Percentiles rank a stretch among this genome's conserved stretches.
Conservation (phyloP, 352 stramenopile species). For the Pythium guiyangense region DNA sequence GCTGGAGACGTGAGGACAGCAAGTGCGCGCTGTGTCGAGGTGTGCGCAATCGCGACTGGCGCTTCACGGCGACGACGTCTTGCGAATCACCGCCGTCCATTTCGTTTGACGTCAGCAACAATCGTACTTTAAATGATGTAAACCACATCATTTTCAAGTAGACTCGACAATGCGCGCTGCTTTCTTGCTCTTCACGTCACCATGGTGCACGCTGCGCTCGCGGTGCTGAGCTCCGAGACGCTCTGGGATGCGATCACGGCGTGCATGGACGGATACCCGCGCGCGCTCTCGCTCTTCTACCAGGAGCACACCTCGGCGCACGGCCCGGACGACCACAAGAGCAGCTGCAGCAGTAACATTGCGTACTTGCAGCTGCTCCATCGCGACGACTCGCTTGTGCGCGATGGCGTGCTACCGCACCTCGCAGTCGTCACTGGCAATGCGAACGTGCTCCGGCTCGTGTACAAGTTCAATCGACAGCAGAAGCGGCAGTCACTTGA, state of each 20-base stretch:
- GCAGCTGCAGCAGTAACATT: not conserved
- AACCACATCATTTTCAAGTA: no score
- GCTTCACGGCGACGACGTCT: no score
- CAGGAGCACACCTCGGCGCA: not conserved
- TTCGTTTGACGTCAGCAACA: no score
- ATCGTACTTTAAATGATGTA: no score
- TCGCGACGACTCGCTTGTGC: not conserved
- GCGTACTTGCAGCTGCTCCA: not conserved
- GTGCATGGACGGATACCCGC: conserved; percentile 2
- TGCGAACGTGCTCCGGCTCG: not conserved
- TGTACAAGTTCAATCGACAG: not conserved
- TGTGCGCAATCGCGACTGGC: no score
- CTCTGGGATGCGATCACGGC: no score
- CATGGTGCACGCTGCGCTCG: not conserved
- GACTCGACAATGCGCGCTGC: no score
- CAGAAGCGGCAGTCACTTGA: not conserved
- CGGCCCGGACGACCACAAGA: not conserved
- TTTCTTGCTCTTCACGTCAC: no score
- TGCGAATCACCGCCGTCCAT: no score
- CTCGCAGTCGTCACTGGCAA: not conserved
- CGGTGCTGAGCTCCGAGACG: not conserved
- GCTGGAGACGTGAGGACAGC: no score
- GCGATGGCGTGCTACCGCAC: not conserved
- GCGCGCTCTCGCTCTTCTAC: not conserved
- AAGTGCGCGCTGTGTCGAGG: no score